Evolutionary conservation across 257 asterid genomes (phyloP).

Genomic region (Capsicum pubescens): DNA sequence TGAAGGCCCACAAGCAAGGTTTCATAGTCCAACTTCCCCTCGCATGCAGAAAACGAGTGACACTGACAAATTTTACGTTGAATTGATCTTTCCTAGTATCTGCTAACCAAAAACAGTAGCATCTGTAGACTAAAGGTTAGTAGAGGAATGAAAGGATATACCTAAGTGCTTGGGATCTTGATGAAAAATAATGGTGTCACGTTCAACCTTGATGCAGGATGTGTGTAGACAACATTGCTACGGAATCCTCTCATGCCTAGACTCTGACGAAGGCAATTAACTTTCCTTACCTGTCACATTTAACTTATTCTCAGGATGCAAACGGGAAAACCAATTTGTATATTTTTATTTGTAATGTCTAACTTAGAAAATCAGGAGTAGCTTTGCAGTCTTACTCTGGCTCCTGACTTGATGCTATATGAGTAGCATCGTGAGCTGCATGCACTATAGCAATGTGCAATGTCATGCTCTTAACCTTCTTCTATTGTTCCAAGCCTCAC

Average conservation of each 20-base stretch:
- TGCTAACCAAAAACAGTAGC: conserved; percentile 25
- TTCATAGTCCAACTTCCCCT: conserved; percentile 27
- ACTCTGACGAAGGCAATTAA: conserved; percentile 63
- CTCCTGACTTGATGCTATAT: conserved; percentile 55
- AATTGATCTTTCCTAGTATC: conserved; percentile 14
- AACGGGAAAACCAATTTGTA: conserved; percentile 7
- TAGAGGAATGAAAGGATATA: conserved; percentile 30
- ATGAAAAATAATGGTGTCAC: conserved; percentile 66
- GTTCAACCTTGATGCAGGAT: conserved; percentile 58
- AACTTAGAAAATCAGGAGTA: conserved; percentile 10
- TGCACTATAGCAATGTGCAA: conserved; percentile 44
- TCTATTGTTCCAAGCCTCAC: conserved; percentile 54
- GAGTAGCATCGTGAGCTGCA: conserved; percentile 66
- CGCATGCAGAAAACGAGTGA: conserved; percentile 7
- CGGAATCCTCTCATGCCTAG: conserved; percentile 78
- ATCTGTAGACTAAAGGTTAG: conserved; percentile 12
- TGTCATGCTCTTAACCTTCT: conserved; percentile 47
- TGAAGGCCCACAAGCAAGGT: conserved; percentile 65
- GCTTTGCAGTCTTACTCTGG: conserved; percentile 49
- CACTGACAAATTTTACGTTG: background rate
- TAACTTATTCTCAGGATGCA: conserved; percentile 5
- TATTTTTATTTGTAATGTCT: background rate
- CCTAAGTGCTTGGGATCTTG: conserved; percentile 73
- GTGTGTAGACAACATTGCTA: conserved; percentile 61
- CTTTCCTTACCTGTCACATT: conserved; percentile 46